Conservation (phyloP, 805 yeast species). For the Kuraishia piskuri region DNA sequence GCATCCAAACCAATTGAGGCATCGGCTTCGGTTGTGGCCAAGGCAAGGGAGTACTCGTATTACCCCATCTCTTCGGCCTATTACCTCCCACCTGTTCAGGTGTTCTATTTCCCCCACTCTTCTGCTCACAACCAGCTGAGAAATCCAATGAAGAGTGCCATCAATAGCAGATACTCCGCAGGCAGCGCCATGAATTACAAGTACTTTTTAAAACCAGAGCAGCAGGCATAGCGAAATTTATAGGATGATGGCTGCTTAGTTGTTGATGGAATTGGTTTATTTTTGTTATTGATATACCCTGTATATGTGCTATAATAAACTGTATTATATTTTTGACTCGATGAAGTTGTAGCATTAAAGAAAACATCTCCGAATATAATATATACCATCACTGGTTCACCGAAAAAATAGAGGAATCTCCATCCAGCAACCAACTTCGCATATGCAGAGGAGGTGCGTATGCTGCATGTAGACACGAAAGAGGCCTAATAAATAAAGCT, state of each 20-base stretch:
- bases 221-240: background rate
- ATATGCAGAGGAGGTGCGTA: too few relatives aligned
- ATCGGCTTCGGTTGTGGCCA: background rate
- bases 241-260: too few relatives aligned
- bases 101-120: constrained; percentile 40
- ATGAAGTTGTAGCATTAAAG: background rate
- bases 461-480: too few relatives aligned
- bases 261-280: too few relatives aligned
- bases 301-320: background rate
- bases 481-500: too few relatives aligned
- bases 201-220: constrained; percentile 1
- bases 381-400: too few relatives aligned
- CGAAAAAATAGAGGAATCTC: too few relatives aligned
- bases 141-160: background rate
- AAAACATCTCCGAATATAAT: too few relatives aligned
- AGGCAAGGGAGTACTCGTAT: constrained; percentile 24
- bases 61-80: constrained; percentile 39
- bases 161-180: background rate
- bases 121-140: constrained; percentile 25
- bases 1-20: background rate
- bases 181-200: background rate
- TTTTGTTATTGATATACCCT: too few relatives aligned
- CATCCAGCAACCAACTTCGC: too few relatives aligned
- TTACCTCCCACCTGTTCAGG: constrained; percentile 39
- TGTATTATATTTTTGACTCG: background rate